Conservation (phyloP, 768 basidiomycete genomes). For the Tylopilus subfusipes region DNA sequence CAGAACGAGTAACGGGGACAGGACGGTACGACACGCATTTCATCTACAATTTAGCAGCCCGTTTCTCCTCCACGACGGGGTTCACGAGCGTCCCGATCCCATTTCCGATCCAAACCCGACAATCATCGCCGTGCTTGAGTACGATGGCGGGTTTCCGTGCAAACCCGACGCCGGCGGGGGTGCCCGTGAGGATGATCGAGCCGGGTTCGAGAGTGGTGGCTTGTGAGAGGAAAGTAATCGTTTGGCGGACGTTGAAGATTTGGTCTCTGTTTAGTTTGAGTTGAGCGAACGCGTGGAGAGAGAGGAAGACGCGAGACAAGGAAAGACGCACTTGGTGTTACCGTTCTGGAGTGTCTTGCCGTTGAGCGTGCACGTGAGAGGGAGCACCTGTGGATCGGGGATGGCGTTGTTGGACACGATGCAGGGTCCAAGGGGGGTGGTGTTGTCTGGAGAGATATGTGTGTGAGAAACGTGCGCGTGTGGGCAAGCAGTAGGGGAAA, state of each 20-base stretch:
- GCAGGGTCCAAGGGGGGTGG: slow-evolving; percentile 74
- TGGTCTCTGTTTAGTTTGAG: slow-evolving; percentile 51
- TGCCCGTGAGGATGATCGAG: slow-evolving; percentile 78
- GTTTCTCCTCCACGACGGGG: slow-evolving; percentile 66
- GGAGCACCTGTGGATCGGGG: slow-evolving; percentile 61
- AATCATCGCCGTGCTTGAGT: slow-evolving; percentile 70
- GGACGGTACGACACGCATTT: no score
- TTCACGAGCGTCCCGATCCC: slow-evolving; percentile 82
- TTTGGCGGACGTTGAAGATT: slow-evolving; percentile 76
- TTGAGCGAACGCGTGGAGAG: background rate
- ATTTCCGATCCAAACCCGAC: slow-evolving; percentile 62
- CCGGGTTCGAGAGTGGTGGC: slow-evolving; percentile 81
- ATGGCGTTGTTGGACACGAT: slow-evolving; percentile 65
- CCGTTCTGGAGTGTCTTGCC: slow-evolving; percentile 70
- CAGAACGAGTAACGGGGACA: background rate
- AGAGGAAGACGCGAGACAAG: background rate
- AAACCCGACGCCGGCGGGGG: slow-evolving; percentile 80
- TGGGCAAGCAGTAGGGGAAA: background rate
- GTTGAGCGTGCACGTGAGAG: slow-evolving; percentile 64
- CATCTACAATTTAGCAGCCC: slow-evolving; percentile 41
- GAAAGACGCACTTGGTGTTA: slow-evolving; percentile 53
- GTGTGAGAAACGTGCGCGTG: background rate
- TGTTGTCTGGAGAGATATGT: slow-evolving; percentile 30
- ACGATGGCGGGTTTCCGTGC: slow-evolving; percentile 66
- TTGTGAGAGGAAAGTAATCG: slow-evolving; percentile 78